Base-by-base conservation (phyloP, 257 asterid species). In the Ajuga chamaepitys region DNA sequence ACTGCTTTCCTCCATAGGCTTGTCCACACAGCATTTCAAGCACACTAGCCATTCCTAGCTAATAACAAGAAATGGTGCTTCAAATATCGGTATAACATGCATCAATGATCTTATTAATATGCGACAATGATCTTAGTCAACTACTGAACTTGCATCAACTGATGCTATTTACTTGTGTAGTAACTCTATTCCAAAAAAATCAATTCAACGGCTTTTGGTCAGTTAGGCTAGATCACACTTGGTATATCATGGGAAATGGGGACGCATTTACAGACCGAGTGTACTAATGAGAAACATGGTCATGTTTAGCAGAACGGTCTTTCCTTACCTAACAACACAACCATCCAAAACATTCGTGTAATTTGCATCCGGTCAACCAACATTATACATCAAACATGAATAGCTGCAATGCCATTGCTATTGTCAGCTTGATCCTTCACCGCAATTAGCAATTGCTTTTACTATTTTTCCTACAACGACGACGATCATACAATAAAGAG, bases 41-140 rank as follows among this genome's bases (percentile, higher is more conserved):
- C 21, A 84, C 93, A 68, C 89, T 80, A n/a, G 84, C 88, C 93
- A 85, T 82, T 68, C 93, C 87, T 22, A 82, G 75, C 93, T 82
- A 73, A 48, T 37, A 45, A 52, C 67, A 58, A 70, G 22, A 13
- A 59, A 12, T 44, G 55, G 21, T 56, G 54, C 62, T 56, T 72
- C 77, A 56, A 47, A 48, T 44, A n/a, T 51, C 11, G 38, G 21
- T 21, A 52, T 28, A 30, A n/a, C 2, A 54, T 53, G 38, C 44
- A 24, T 22, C 34, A 38, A 58, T 30, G 14, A 37, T n/a, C n/a
- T n/a, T n/a, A n/a, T n/a, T 28, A 30, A n/a, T 4, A 54, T 53
- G 38, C 44, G 14, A 12, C 34, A 38, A 58, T 30, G 14, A 37
- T 58, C 55, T 48, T 48, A 38, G 51, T 52, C 38, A 52, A 25